Evolutionary conservation across 116 monocot genomes (phyloP), one percentile per base, ranked within the genome.

Genomic region (Papilionanthe hybrid): DNA sequence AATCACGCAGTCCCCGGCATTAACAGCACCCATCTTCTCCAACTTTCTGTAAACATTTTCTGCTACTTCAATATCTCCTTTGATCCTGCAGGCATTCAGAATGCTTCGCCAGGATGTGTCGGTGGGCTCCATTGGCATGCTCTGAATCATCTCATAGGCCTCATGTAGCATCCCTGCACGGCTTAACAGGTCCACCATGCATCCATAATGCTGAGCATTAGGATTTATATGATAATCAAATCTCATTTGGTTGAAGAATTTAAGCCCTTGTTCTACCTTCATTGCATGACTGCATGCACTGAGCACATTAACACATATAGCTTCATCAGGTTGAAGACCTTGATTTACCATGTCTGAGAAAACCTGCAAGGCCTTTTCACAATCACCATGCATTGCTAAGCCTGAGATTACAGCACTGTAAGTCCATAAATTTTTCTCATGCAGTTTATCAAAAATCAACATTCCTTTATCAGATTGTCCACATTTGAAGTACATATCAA

Each of bases 401-500:
- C 93, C 93, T 0, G 95, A 95, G 41, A 95, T 88, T 81, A 87
- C 81, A 12, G 76, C 89, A 41, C 92, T 90, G 55, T 93, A 93
- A 0, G 93, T 81, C 87, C 86, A 91, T 48, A 67, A 9, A 19
- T 89, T 92, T 82, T 86, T 95, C 68, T 81, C 73, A 5, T 27
- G 3, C 86, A 91, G 88, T 42, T 23, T 79, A 18, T 80, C 71
- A 53, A 93, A 95, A 37, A 95, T 85, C 19, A 30, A 12, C 20
- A 84, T 55, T 8, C 86, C 93, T 22, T 86, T 89, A 67, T 91
- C 86, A 20, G 81, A n/a, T 28, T 63, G 10, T 9, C 95, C 93
- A 72, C 93, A 89, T 48, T 84, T 91, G 17, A 86, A 75, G 72
- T 95, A 91, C 91, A 95, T 93, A 32, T 95, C 91, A 17, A 93